Conservation (phyloP, 2,329 filamentous ascomycete species). For the Cadophora luteo-olivacea region DNA sequence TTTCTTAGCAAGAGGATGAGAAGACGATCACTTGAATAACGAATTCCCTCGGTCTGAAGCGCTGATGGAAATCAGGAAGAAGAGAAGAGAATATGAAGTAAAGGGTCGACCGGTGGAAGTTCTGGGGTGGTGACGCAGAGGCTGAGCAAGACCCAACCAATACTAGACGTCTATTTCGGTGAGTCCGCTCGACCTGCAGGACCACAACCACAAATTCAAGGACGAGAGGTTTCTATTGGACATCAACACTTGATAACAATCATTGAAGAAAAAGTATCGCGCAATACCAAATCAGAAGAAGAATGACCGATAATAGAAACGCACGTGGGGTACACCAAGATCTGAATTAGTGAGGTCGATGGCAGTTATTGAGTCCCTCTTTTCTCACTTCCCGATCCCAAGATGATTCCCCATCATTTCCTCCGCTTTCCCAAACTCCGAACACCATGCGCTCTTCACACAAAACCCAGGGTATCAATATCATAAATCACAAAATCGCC, state of each 20-base stretch:
- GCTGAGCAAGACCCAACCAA: background rate
- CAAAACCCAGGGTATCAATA: conserved; percentile 14
- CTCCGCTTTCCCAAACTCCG: background rate
- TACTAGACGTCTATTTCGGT: background rate
- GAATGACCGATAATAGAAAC: too few relatives aligned
- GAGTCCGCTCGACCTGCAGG: background rate
- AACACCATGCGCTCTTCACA: background rate
- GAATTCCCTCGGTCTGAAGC: background rate
- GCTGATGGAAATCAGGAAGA: background rate
- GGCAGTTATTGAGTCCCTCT: background rate
- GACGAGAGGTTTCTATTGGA: background rate
- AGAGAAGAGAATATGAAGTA: background rate
- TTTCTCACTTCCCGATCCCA: background rate
- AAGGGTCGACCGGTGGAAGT: too few relatives aligned
- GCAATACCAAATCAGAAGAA: too few relatives aligned
- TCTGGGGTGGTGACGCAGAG: background rate
- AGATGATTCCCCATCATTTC: background rate
- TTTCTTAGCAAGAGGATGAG: too few relatives aligned
- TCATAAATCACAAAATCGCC: background rate
- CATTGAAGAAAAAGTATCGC: too few relatives aligned
- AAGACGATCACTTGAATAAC: background rate
- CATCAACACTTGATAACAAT: too few relatives aligned
- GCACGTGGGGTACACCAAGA: too few relatives aligned
- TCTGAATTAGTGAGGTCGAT: too few relatives aligned
- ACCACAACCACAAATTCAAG: background rate